A percentile compares a stretch with the other conserved stretches of the same genome.
phyloP scores from a whole-genome alignment of 2,329 filamentous ascomycete genomes.

The Alternaria infectoria region DNA sequence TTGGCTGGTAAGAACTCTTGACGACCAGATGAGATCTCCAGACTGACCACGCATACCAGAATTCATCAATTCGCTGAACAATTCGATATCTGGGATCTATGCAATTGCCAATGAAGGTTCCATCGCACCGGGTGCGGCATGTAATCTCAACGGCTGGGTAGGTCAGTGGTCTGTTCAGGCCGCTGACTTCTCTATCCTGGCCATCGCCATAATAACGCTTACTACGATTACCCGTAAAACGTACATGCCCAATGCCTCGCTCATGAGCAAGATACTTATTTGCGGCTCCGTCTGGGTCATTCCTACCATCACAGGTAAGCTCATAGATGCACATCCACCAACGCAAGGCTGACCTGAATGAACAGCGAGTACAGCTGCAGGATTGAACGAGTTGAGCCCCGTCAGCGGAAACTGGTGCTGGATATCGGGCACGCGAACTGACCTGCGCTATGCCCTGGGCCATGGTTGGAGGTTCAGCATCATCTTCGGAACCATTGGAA shows the following conservation, averaged over 20 bases:
- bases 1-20: slow-evolving; percentile 21
- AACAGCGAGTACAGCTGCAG: slow-evolving; percentile 5
- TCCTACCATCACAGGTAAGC: slow-evolving; percentile 25
- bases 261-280: slow-evolving; percentile 39
- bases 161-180: slow-evolving; percentile 52
- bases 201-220: slow-evolving; percentile 54
- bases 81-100: slow-evolving; percentile 51
- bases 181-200: slow-evolving; percentile 52
- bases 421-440: slow-evolving; percentile 6
- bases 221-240: slow-evolving; percentile 49
- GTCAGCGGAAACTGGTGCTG: slow-evolving; percentile 14
- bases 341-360: neutral
- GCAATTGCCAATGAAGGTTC: slow-evolving; percentile 35
- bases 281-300: slow-evolving; percentile 52
- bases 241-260: slow-evolving; percentile 40
- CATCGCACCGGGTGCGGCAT: slow-evolving; percentile 42
- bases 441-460: slow-evolving; percentile 3
- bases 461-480: slow-evolving; percentile 10
- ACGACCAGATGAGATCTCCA: neutral
- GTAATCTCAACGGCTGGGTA: slow-evolving; percentile 53
- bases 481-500: slow-evolving; percentile 4
- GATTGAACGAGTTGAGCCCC: neutral
- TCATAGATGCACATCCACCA: neutral
- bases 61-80: slow-evolving; percentile 51
- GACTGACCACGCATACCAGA: slow-evolving; percentile 3